Base-by-base conservation (phyloP, 352 stramenopile genomes). In the Globisporangium canariense region DNA sequence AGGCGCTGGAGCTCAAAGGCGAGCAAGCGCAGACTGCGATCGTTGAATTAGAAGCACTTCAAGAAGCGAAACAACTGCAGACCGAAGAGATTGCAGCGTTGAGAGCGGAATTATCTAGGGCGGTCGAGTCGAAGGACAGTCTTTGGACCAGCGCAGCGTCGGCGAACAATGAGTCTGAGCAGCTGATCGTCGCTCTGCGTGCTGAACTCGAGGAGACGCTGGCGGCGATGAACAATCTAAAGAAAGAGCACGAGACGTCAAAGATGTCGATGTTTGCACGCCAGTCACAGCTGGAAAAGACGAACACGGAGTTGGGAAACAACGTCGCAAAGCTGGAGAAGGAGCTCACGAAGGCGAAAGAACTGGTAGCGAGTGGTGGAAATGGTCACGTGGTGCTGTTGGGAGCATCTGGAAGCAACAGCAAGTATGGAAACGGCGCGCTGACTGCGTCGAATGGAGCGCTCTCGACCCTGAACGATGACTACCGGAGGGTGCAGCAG, bases 1-100 rank as follows among this genome's bases (percentile, higher is more conserved):
- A 89, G 60, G 73, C 81, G 22, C 60, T 93, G 0, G 84, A 90
- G 58, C 70, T 91, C 13, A 95, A 95, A 65, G 84, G 92, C 25
- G 63, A 74, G 3, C 81, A 90, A 54, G 55, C 78, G 1, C 79
- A 85, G 49, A 64, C 78, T 7, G 69, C 86, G 36, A 71, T 75
- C 34, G 52, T 61, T 1, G 77, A 95, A 59, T 34, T 89, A 10
- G 64, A 70, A 3, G 64, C 66, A 4, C 65, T 87, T 4, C 61
- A 71, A 54, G 65, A 85, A n/a, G 62, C 70, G 0, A 79, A 80
- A 22, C 7, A 49, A 4, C 66, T 76, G 20, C 75, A 79, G 34
- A 70, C 61, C 2, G 60, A 68, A 11, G 73, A 89, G 52, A 73
- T 88, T 10, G 66, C 70, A 34, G 65, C 71, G 36, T 59, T 91